Evolutionary conservation across 441 rosid species (phyloP), one percentile per base, ranked within the genome.

Genomic region (Gossypium gossypioides): DNA sequence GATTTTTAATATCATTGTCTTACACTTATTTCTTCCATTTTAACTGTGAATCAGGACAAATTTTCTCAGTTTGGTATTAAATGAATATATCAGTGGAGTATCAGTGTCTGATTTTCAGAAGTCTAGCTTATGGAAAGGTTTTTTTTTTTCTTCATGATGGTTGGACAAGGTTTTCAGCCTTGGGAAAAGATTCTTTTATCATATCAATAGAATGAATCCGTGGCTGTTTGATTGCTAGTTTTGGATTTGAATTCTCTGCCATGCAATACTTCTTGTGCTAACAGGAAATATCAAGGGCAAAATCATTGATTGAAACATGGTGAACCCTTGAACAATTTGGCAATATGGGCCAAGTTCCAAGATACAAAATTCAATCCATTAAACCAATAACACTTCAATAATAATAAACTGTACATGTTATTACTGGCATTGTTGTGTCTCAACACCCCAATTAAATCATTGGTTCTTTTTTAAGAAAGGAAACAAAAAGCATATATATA

Each of bases 321-420:
- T 13, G 16, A 25, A 58, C 16, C 34, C 34, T 13, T 24, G 62
- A 58, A 5, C 40, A 6, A n/a, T 5, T 0, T 27, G 10, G 40
- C 32, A 27, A 59, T 27, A 16, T 59, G 42, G 25, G 58, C 24
- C 58, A 54, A 18, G 10, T 22, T 18, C 58, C 60, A 5, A 55
- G 22, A 9, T 22, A 9, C 24, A 56, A 55, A 21, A 19, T 21
- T 22, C 13, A 27, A 56, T 13, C 16, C 64, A n/a, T 58, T 58
- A 32, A 16, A 0, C 22, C 22, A 15, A 32, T 16, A 29, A 32
- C 16, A 37, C 3, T 63, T 18, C 16, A 10, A 42, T 32, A 13
- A 18, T 22, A 7, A 42, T 4, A 8, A 65, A 15, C 82, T 77
- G 71, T 80, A 78, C 84, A 81, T 3, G 76, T 50, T 66, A 71